Percentiles rank a stretch among this genome's conserved stretches.
These are phyloP conservation scores for Monilinia fructicola DNA, from an alignment of 2,329 filamentous ascomycete genomes.

Conservation along the genomic window DNA sequence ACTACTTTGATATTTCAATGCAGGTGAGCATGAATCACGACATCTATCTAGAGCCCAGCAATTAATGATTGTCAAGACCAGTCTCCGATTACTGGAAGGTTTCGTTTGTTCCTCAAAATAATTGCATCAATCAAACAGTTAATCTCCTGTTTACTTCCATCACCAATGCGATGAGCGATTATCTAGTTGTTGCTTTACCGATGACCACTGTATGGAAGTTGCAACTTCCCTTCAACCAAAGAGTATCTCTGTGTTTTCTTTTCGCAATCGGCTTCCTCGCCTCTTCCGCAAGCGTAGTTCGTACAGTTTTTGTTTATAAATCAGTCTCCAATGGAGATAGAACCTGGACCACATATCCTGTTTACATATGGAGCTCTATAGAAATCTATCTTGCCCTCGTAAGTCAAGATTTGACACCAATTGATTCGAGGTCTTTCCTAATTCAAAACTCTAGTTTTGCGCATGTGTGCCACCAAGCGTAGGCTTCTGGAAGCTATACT, in stretches of 20 bases:
- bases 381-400: slow-evolving; percentile 3
- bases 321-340: neutral
- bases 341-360: neutral
- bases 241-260: neutral
- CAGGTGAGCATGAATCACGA: neutral
- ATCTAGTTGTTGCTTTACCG: neutral
- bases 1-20: slow-evolving; percentile 1
- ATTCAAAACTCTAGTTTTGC: neutral
- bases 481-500: slow-evolving; percentile 8
- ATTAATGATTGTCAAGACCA: neutral
- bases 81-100: neutral
- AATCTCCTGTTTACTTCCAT: slow-evolving; percentile 4
- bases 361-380: slow-evolving; percentile 2
- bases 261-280: neutral
- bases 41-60: neutral
- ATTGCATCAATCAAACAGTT: slow-evolving; percentile 1
- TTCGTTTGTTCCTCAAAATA: neutral
- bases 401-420: neutral
- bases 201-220: neutral
- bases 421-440: too few species aligned
- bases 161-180: neutral
- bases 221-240: neutral
- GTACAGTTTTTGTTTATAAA: neutral
- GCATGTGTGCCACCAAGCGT: slow-evolving; percentile 4
- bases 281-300: neutral